phyloP scores from a whole-genome alignment of 768 basidiomycete genomes.

The Boletus pseudopeckii region DNA sequence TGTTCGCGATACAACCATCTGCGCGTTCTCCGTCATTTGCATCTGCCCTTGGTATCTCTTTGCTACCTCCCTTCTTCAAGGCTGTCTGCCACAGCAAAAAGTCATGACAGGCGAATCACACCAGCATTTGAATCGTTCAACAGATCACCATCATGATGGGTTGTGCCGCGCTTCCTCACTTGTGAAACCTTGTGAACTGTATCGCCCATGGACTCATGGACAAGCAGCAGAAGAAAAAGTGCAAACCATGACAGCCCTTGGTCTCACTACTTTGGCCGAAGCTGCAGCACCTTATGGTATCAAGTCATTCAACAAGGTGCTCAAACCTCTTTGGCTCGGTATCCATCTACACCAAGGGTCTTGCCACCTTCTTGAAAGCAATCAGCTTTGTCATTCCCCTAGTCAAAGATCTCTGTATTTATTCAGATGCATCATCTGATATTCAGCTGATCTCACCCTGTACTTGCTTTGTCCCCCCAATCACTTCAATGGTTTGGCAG shows the following conservation, averaged over 20 bases:
- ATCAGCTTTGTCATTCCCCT: conserved; percentile 99
- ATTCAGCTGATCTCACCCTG: conserved; percentile 3
- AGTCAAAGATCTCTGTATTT: conserved; percentile 96
- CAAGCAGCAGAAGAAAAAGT: conserved; percentile 82
- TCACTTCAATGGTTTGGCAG: too few relatives aligned
- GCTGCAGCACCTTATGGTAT: conserved; percentile 98
- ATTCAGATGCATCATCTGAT: neutral
- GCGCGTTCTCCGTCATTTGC: conserved; percentile 98
- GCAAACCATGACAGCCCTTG: conserved; percentile 74
- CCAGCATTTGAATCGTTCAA: conserved; percentile 98
- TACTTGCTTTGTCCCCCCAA: neutral
- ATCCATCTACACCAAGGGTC: conserved; percentile 74
- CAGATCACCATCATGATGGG: conserved; percentile 99
- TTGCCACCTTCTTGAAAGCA: conserved; percentile 80
- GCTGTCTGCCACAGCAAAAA: conserved; percentile 98
- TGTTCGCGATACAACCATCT: conserved; percentile 96
- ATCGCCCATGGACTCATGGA: conserved; percentile 81
- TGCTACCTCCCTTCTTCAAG: conserved; percentile 95
- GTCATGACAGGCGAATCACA: conserved; percentile 99
- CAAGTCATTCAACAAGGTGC: conserved; percentile 97
- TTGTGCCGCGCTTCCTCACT: conserved; percentile 94
- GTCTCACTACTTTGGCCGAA: conserved; percentile 89
- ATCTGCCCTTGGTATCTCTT: conserved; percentile 96
- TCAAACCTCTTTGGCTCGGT: conserved; percentile 75
- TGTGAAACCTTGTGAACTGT: conserved; percentile 94